Base-by-base conservation (phyloP, 2,329 filamentous ascomycete genomes). In the Pestalotiopsis sp. region DNA sequence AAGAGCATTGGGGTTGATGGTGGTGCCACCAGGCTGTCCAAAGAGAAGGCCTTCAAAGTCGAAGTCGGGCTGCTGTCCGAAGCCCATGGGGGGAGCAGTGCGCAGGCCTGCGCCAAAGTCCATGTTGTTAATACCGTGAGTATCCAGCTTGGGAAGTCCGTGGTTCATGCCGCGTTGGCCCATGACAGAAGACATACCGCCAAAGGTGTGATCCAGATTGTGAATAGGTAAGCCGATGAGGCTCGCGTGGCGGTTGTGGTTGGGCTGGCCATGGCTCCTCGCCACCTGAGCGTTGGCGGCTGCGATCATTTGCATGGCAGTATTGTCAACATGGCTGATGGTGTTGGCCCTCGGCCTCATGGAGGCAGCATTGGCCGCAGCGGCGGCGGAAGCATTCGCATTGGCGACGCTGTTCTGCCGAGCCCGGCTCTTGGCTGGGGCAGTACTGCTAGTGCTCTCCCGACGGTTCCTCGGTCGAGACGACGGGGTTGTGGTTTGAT, bases 261-360 rank as follows among this genome's bases (percentile, higher is more conserved):
- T 86, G 77, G 77, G 82, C 69, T 81, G 86, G 80, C 82, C 85
- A 61, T 78, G 76, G 74, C 76, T 83, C 74, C 80, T 81, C 72
- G 81, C 85, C 73, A 82, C 86, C 57, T 85, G 83, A 59, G 85
- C 82, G 75, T 88, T 90, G 64, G 87, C 86, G 13, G 87, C 83
- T 64, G 88, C 88, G 71, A 93, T 86, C 81, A 96, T 88, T 74
- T 91, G 93, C 79, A 97, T 88, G 56, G 91, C 89, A 66, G 87
- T 86, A 68, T 89, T 88, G 78, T 98, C 96, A 68, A 98, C 90
- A 79, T 98, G 95, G 77, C 95, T 96, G 77, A 99, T 97, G 49
- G 96, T 99, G 78, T 98, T 98, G 67, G 96, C 95, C 75, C 96
- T 87, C 25, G 95, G 96, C 72, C 96, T 88, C 89, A 95, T 85